phyloP scores from a whole-genome alignment of 2,329 filamentous ascomycete species.

The Dactylellina haptotyla region DNA sequence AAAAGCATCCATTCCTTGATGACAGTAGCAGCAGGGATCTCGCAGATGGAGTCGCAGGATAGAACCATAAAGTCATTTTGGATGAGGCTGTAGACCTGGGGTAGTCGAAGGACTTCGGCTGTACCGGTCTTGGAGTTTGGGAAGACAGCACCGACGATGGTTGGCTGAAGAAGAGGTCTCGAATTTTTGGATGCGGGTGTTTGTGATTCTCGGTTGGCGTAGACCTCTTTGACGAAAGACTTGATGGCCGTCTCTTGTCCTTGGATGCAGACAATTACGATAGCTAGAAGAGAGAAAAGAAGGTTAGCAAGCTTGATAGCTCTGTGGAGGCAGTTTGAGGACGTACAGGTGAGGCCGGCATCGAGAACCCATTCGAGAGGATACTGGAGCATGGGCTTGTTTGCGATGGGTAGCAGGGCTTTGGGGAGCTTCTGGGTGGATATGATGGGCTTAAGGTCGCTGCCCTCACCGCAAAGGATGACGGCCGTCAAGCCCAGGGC shows the following conservation, averaged over 20 bases:
- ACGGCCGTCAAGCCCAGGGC: conserved; percentile 77
- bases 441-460: conserved; percentile 83
- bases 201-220: conserved; percentile 44
- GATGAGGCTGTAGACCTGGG: conserved; percentile 81
- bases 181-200: conserved; percentile 39
- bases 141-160: conserved; percentile 58
- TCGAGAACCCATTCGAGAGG: conserved; percentile 85
- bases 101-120: conserved; percentile 84
- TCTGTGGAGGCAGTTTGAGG: neutral
- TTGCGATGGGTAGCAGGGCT: conserved; percentile 82
- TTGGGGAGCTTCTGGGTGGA: conserved; percentile 83
- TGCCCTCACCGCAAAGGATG: conserved; percentile 83
- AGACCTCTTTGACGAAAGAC: conserved; percentile 18
- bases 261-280: conserved; percentile 55
- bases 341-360: conserved; percentile 66
- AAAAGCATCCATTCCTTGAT: conserved; percentile 84
- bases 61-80: conserved; percentile 88
- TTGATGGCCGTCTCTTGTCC: conserved; percentile 54
- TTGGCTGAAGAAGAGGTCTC: conserved; percentile 59
- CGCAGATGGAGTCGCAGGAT: conserved; percentile 92
- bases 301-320: conserved; percentile 61
- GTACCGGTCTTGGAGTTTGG: conserved; percentile 69
- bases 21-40: conserved; percentile 82
- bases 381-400: conserved; percentile 90
- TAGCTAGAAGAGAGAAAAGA: conserved; percentile 63